Evolutionary conservation across 768 basidiomycete genomes (phyloP).

Genomic region (Pisolithus orientalis): DNA sequence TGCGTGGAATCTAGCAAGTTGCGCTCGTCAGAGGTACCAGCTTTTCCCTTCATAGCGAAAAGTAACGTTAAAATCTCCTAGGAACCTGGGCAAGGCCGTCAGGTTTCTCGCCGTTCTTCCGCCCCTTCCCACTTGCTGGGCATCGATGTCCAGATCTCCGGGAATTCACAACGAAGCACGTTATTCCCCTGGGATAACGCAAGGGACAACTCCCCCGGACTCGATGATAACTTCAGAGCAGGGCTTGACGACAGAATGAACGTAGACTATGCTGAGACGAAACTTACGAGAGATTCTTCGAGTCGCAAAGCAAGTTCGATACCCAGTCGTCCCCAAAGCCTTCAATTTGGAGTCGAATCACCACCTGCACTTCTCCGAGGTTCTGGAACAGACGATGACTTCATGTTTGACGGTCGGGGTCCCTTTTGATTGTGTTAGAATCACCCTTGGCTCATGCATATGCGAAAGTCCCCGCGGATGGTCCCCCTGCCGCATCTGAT

Average conservation of each 20-base stretch:
- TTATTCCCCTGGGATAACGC: conserved; percentile 85
- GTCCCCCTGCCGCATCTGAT: conserved; percentile 39
- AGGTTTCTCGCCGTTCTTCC: conserved; percentile 52
- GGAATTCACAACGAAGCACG: conserved; percentile 58
- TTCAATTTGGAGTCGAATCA: conserved; percentile 39
- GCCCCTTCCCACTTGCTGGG: conserved; percentile 44
- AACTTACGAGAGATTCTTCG: conserved; percentile 46
- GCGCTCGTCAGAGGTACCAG: conserved; percentile 53
- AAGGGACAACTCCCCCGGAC: conserved; percentile 55
- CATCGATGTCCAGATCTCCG: conserved; percentile 35
- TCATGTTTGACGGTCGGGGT: conserved; percentile 56
- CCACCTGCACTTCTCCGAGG: conserved; percentile 36
- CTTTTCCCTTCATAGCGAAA: background rate
- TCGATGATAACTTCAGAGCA: conserved; percentile 23
- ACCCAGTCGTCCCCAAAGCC: conserved; percentile 43
- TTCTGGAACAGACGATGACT: conserved; percentile 53
- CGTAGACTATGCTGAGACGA: conserved; percentile 47
- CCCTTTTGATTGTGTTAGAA: background rate
- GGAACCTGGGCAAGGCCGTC: conserved; percentile 86
- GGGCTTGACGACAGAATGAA: conserved; percentile 40
- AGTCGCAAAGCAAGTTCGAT: conserved; percentile 57
- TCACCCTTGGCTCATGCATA: conserved; percentile 10
- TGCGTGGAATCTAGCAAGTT: conserved; percentile 18
- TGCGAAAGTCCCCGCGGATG: conserved; percentile 23
- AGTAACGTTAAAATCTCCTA: conserved; percentile 24